phyloP scores from a whole-genome alignment of 208 protist genomes.

The Leishmania arabica region DNA sequence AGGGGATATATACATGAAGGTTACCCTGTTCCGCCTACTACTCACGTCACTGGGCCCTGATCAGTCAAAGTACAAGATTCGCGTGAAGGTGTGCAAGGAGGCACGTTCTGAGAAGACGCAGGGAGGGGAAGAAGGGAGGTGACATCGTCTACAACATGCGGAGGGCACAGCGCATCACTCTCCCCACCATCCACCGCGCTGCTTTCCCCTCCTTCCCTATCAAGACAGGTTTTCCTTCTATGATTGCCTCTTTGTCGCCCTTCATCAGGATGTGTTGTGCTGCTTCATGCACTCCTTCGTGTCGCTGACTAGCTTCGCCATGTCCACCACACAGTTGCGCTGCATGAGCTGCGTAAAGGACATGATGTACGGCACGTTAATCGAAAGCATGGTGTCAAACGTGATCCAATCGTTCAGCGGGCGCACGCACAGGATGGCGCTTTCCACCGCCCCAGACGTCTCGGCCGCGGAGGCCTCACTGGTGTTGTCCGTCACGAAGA shows the following conservation, averaged over 20 bases:
- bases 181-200: background rate
- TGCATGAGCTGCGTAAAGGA: constrained; percentile 53
- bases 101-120: background rate
- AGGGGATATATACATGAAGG: background rate
- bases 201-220: background rate
- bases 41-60: background rate
- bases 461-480: constrained; percentile 61
- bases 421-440: constrained; percentile 47
- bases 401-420: constrained; percentile 54
- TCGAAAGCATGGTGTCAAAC: constrained; percentile 41
- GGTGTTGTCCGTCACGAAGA: constrained; percentile 64
- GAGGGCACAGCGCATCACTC: background rate
- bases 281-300: constrained; percentile 3
- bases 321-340: constrained; percentile 30
- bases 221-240: background rate
- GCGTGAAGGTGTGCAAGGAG: background rate
- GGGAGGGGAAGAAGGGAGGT: background rate
- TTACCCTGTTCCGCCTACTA: background rate
- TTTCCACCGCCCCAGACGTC: constrained; percentile 43
- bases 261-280: background rate
- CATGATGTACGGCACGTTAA: constrained; percentile 41
- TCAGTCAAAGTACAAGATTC: background rate
- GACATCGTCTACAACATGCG: background rate
- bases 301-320: constrained; percentile 17
- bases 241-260: background rate